Evolutionary conservation across 2,329 filamentous ascomycete genomes (phyloP).

Genomic region (Pestalotiopsis sp.): DNA sequence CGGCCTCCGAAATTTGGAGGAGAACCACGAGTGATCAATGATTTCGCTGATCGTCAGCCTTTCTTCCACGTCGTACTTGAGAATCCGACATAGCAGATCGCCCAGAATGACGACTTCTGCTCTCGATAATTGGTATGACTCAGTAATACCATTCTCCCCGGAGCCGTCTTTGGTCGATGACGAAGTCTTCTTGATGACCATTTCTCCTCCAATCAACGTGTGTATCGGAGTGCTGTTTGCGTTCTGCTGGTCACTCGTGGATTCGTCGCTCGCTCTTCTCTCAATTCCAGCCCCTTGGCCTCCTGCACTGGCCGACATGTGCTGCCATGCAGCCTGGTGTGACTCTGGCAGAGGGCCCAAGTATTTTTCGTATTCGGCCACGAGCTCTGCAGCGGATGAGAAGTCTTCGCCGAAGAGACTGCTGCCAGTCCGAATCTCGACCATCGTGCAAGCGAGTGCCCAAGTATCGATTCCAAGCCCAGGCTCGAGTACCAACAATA

Average conservation of each 20-base stretch:
- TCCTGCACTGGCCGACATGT: not conserved
- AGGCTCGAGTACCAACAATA: not conserved
- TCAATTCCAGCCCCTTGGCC: not conserved
- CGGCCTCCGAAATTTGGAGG: not conserved
- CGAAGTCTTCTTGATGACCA: no score
- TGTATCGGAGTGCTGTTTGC: not conserved
- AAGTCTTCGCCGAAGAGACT: not conserved
- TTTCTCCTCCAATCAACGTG: not conserved
- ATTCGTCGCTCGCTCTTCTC: not conserved
- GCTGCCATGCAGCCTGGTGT: not conserved
- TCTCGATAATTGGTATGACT: not conserved
- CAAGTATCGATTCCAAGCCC: not conserved
- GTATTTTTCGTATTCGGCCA: not conserved
- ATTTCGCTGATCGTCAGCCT: constrained; percentile 6
- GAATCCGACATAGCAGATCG: constrained; percentile 7
- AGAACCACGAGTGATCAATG: constrained; percentile 12
- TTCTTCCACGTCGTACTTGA: constrained; percentile 4
- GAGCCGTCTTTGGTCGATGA: not conserved
- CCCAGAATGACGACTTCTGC: constrained; percentile 8
- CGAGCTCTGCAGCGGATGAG: not conserved
- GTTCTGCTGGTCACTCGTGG: not conserved
- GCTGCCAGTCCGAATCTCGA: not conserved
- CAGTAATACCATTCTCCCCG: no score
- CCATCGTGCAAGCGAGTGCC: not conserved
- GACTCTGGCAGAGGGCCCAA: not conserved